A percentile compares a stretch with the other conserved stretches of the same genome.
Evolutionary conservation across 2,329 filamentous ascomycete species (phyloP).

Genomic region (Fusarium sp.): DNA sequence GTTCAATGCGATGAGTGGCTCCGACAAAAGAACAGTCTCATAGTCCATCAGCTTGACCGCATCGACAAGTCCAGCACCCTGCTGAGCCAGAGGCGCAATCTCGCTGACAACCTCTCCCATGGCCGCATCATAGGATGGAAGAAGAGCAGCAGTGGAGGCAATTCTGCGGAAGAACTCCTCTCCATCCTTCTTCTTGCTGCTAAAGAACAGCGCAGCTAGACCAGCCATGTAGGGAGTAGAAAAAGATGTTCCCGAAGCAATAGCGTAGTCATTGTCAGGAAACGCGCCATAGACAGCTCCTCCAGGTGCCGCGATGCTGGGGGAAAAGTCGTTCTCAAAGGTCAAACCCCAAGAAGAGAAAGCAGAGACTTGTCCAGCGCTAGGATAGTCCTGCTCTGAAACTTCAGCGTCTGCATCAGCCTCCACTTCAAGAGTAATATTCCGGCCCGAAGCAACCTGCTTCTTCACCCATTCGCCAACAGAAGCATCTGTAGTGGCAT

Average conservation of each 20-base stretch:
- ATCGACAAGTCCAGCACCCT: not conserved
- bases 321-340: slow-evolving; percentile 37
- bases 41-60: not conserved
- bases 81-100: not conserved
- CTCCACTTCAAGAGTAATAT: not conserved
- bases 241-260: slow-evolving; percentile 37
- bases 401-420: not conserved
- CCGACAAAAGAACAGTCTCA: not conserved
- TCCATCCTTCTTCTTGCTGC: not conserved
- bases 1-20: not conserved
- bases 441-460: not conserved
- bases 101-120: not conserved
- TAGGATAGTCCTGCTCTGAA: not conserved
- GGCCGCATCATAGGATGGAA: not conserved
- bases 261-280: slow-evolving; percentile 20
- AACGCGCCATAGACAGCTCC: not conserved
- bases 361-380: slow-evolving; percentile 22
- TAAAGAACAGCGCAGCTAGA: slow-evolving; percentile 36
- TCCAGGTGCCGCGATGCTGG: slow-evolving; percentile 29
- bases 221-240: slow-evolving; percentile 36
- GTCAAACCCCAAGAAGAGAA: slow-evolving; percentile 38
- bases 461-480: not conserved
- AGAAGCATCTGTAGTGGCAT: not conserved
- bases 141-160: not conserved
- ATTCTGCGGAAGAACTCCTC: not conserved